phyloP scores from a whole-genome alignment of 805 yeast species.

The Candida sphagnicola region DNA sequence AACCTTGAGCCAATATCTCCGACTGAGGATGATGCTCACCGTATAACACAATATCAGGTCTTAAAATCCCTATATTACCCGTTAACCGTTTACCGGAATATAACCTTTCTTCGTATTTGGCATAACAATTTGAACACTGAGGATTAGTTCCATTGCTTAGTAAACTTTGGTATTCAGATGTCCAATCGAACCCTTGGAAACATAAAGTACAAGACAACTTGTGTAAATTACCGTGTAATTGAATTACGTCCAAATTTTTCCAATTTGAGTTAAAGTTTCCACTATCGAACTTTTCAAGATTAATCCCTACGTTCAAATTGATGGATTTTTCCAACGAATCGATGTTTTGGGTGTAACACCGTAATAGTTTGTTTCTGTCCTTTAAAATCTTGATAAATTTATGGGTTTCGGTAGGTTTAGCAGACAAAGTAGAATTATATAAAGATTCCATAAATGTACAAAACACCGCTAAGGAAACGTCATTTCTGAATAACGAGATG shows the following conservation, averaged over 20 bases:
- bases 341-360: constrained; percentile 94
- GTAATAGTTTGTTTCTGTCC: constrained; percentile 60
- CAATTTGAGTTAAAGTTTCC: constrained; percentile 40
- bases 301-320: constrained; percentile 58
- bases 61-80: constrained; percentile 65
- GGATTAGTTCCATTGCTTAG: constrained; percentile 68
- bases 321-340: constrained; percentile 77
- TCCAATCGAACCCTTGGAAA: constrained; percentile 58
- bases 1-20: constrained; percentile 70
- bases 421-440: constrained; percentile 57
- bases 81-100: constrained; percentile 70
- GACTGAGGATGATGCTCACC: constrained; percentile 93
- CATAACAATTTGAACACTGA: constrained; percentile 67
- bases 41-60: constrained; percentile 89
- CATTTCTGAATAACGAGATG: constrained; percentile 70
- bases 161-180: constrained; percentile 39
- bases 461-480: constrained; percentile 64
- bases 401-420: constrained; percentile 84
- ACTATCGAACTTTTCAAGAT: constrained; percentile 25
- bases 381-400: constrained; percentile 60
- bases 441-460: constrained; percentile 86
- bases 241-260: constrained; percentile 74
- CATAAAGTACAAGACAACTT: constrained; percentile 75
- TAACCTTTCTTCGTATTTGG: constrained; percentile 51
- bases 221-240: constrained; percentile 86